These are phyloP conservation scores for Murraya koenigii DNA, from an alignment of 345 rosid species.

Conservation along the genomic window DNA sequence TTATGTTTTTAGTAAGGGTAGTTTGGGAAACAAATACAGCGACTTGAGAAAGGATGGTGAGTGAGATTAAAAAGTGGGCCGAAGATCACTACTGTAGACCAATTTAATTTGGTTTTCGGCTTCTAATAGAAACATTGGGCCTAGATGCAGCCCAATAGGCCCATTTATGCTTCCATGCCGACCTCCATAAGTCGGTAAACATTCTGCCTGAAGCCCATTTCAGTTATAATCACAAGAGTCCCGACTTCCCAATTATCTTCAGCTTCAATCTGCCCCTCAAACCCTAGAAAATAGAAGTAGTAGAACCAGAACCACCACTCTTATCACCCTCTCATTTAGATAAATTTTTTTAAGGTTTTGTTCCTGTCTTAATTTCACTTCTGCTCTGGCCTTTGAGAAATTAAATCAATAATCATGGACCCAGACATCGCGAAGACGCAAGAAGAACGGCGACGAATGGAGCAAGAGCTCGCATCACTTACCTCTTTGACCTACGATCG, in stretches of 20 bases:
- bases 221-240: not conserved
- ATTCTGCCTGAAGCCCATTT: not conserved
- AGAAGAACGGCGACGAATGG: conserved; percentile 69
- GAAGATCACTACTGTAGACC: too few relatives aligned
- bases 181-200: not conserved
- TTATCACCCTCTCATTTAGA: not conserved
- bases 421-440: conserved; percentile 80
- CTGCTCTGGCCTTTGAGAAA: not conserved
- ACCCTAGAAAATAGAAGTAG: not conserved
- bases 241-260: not conserved
- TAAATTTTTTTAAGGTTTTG: not conserved
- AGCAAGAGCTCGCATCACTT: conserved; percentile 76
- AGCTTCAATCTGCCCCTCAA: not conserved
- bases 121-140: not conserved
- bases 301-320: not conserved
- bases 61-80: too few relatives aligned
- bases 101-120: not conserved
- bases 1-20: too few relatives aligned
- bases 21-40: too few relatives aligned
- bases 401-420: conserved; percentile 32
- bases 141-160: not conserved
- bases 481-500: conserved; percentile 67
- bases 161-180: too few relatives aligned
- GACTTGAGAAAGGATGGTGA: too few relatives aligned
- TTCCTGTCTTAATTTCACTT: not conserved